Evolutionary conservation across 163 green algal species (phyloP).

Genomic region (Scenedesmus sp.): DNA sequence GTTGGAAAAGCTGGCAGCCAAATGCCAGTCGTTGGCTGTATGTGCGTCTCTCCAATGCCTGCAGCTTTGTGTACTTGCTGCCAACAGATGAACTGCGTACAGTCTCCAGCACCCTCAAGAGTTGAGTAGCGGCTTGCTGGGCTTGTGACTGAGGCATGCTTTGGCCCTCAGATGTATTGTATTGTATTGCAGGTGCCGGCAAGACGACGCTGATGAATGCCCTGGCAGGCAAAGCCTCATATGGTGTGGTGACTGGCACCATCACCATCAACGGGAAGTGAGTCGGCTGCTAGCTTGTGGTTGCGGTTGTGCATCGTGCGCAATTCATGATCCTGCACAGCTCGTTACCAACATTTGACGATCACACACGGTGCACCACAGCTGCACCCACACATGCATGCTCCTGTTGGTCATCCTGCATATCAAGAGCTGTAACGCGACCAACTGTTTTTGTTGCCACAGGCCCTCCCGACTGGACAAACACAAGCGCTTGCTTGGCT

Average conservation of each 20-base stretch:
- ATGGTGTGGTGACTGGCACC: constrained; percentile 60
- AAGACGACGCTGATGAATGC: constrained; percentile 93
- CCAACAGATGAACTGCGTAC: too few relatives aligned
- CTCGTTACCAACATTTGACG: too few relatives aligned
- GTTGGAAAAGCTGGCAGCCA: too few relatives aligned
- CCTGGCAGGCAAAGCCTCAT: constrained; percentile 76
- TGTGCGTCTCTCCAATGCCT: too few relatives aligned
- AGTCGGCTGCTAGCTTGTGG: constrained; percentile 5
- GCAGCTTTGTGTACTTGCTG: too few relatives aligned
- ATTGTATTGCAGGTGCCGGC: constrained; percentile 55
- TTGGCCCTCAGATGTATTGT: background rate
- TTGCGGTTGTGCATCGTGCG: too few relatives aligned
- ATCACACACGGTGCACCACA: background rate
- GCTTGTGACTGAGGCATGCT: too few relatives aligned
- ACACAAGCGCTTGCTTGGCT: constrained; percentile 34
- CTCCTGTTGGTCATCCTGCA: background rate
- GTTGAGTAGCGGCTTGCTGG: too few relatives aligned
- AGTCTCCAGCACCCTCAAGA: too few relatives aligned
- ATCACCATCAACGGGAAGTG: constrained; percentile 75
- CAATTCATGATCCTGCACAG: too few relatives aligned
- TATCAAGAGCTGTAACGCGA: background rate
- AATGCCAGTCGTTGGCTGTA: too few relatives aligned
- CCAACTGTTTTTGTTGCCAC: background rate
- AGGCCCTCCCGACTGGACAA: constrained; percentile 28
- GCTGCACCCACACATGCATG: background rate